phyloP scores from a whole-genome alignment of 78 protist genomes.

The Cyanophora paradoxa region DNA sequence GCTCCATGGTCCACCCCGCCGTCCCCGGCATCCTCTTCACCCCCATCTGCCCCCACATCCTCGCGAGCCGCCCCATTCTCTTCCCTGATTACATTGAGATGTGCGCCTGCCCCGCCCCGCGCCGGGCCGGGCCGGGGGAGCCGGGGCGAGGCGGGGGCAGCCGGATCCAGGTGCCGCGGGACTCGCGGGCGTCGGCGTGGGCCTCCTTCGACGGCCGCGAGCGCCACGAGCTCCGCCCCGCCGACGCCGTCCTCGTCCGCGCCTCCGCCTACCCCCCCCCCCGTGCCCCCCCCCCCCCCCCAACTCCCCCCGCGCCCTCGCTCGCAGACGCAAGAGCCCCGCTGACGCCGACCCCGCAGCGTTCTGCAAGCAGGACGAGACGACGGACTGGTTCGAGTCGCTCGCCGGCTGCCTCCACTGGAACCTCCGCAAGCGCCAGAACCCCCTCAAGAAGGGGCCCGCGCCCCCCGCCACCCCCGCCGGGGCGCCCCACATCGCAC shows the following conservation, averaged over 20 bases:
- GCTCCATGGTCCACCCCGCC: conserved; percentile 80
- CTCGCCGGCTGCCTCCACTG: neutral
- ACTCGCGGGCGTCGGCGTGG: neutral
- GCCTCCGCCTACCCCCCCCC: no score
- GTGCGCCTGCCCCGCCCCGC: no score
- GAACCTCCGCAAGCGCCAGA: conserved; percentile 3
- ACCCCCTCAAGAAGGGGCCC: conserved; percentile 3
- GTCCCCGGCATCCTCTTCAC: conserved; percentile 74
- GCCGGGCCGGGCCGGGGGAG: no score
- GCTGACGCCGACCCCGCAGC: no score
- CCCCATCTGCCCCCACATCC: conserved; percentile 83
- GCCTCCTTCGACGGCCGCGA: neutral
- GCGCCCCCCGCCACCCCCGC: no score
- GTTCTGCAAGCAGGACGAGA: no score
- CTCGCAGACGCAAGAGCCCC: no score
- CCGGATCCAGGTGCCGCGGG: neutral
- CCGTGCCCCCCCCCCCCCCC: no score
- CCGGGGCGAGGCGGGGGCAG: neutral
- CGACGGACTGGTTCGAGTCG: conserved; percentile 4
- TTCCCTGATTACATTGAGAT: conserved; percentile 44
- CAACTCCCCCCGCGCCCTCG: no score
- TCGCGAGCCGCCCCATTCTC: conserved; percentile 78
- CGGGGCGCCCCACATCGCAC: no score
- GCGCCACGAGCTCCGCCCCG: no score
- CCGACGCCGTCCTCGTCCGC: no score